Conservation (phyloP, 805 yeast species). For the Saturnispora diversa region DNA sequence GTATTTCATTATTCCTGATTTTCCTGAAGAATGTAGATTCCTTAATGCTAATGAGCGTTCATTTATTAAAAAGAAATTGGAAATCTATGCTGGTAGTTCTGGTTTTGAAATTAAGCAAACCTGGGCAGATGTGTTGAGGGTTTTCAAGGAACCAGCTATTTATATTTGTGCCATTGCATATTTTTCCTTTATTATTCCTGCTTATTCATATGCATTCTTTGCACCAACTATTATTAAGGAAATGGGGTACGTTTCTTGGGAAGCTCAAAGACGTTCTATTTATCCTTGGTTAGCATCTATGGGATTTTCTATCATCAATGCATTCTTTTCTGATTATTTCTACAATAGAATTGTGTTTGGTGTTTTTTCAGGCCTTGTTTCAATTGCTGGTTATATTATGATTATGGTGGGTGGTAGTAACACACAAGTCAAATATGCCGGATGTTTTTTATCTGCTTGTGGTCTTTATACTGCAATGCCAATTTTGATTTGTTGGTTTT, state of each 20-base stretch:
- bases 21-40: conserved; percentile 61
- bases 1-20: conserved; percentile 52
- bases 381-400: conserved; percentile 49
- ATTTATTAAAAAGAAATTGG: conserved; percentile 52
- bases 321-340: conserved; percentile 51
- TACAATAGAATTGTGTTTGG: conserved; percentile 41
- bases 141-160: conserved; percentile 53
- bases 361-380: conserved; percentile 27
- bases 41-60: conserved; percentile 43
- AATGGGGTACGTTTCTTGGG: conserved; percentile 59
- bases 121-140: conserved; percentile 35
- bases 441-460: conserved; percentile 50
- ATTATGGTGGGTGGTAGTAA: conserved; percentile 36
- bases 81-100: conserved; percentile 42
- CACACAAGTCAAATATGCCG: conserved; percentile 44
- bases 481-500: conserved; percentile 57
- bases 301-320: conserved; percentile 54
- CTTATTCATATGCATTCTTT: conserved; percentile 69
- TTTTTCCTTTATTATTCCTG: conserved; percentile 61
- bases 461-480: conserved; percentile 66
- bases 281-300: conserved; percentile 82
- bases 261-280: conserved; percentile 73
- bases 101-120: conserved; percentile 42
- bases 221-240: conserved; percentile 57
- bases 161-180: conserved; percentile 53